phyloP scores from a whole-genome alignment of 1,139 yeast genomes.

The Schwanniomyces etchellsii region DNA sequence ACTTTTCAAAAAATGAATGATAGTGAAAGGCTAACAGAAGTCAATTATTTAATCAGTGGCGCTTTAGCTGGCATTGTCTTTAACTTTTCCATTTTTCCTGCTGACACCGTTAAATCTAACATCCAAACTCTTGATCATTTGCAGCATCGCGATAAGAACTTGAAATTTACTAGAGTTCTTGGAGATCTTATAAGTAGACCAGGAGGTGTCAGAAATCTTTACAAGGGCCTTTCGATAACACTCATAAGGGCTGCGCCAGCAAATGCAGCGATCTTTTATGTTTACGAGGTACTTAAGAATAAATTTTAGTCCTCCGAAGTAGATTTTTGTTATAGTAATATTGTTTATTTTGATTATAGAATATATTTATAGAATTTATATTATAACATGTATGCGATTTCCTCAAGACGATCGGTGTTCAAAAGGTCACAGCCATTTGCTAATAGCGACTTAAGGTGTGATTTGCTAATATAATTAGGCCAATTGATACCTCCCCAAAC shows the following conservation, averaged over 20 bases:
- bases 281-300: slow-evolving; percentile 63
- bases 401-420: slow-evolving; percentile 33
- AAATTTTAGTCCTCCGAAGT: slow-evolving; percentile 14
- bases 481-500: slow-evolving; percentile 41
- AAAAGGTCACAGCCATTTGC: slow-evolving; percentile 31
- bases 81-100: slow-evolving; percentile 77
- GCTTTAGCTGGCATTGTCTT: slow-evolving; percentile 83
- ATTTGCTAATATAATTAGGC: slow-evolving; percentile 26
- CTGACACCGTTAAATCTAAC: slow-evolving; percentile 83
- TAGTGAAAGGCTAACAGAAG: slow-evolving; percentile 23
- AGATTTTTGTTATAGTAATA: slow-evolving; percentile 3
- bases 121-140: slow-evolving; percentile 62
- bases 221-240: slow-evolving; percentile 84
- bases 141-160: slow-evolving; percentile 9
- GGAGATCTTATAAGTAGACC: slow-evolving; percentile 27
- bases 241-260: slow-evolving; percentile 82
- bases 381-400: slow-evolving; percentile 17
- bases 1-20: slow-evolving; percentile 22
- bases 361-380: not conserved
- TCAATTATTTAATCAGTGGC: slow-evolving; percentile 67
- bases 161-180: slow-evolving; percentile 25
- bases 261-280: slow-evolving; percentile 77
- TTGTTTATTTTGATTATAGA: not conserved
- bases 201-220: slow-evolving; percentile 65
- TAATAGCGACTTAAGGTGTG: slow-evolving; percentile 24